These are phyloP conservation scores for Erysiphe pisi DNA, from an alignment of 2,329 filamentous ascomycete species.

Conservation along the genomic window DNA sequence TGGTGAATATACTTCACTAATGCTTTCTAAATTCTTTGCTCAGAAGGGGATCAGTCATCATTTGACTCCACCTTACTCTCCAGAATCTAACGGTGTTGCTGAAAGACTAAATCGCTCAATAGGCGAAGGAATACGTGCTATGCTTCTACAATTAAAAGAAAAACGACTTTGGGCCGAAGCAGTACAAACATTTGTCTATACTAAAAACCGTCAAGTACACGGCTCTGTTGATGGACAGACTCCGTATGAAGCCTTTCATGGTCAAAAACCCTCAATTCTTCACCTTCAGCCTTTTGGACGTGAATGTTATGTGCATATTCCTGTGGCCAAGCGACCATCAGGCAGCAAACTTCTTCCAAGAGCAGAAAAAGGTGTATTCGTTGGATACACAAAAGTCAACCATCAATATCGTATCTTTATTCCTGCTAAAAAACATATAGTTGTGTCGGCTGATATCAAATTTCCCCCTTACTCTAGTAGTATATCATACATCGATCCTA, in stretches of 20 bases:
- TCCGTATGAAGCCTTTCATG: background rate
- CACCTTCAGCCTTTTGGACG: background rate
- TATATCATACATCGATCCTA: no score
- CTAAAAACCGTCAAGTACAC: background rate
- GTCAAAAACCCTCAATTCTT: background rate
- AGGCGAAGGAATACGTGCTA: background rate
- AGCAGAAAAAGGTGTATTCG: background rate
- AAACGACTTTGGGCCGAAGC: background rate
- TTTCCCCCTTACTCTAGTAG: background rate
- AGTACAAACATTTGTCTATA: slow-evolving; percentile 9
- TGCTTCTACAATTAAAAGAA: background rate
- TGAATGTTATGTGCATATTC: slow-evolving; percentile 3
- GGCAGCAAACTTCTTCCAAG: slow-evolving; percentile 18
- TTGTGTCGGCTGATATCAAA: background rate
- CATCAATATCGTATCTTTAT: slow-evolving; percentile 4
- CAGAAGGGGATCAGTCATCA: background rate
- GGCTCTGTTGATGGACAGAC: background rate
- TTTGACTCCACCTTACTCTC: slow-evolving; percentile 6
- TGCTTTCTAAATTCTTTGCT: slow-evolving; percentile 1
- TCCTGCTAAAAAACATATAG: background rate
- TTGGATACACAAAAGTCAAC: background rate
- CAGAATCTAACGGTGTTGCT: slow-evolving; percentile 17
- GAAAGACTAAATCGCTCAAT: slow-evolving; percentile 18
- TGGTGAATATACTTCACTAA: background rate
- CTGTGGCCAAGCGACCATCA: background rate